These are phyloP conservation scores for Trichoderma erinaceum DNA, from an alignment of 495 filamentous ascomycete species.

Conservation along the genomic window DNA sequence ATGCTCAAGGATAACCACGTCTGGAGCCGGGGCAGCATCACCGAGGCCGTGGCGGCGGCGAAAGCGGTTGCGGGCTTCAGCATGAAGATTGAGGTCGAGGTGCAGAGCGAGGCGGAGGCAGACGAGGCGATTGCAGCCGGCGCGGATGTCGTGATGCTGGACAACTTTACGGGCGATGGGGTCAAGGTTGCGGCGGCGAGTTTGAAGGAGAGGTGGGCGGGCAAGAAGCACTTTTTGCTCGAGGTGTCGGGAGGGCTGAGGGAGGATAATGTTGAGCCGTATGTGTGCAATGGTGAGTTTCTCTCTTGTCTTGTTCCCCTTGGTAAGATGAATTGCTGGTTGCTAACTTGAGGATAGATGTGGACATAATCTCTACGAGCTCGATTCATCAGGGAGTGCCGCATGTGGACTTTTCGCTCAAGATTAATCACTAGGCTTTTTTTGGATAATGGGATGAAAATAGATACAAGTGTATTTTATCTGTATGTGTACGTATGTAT, in stretches of 20 bases:
- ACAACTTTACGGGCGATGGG: conserved; percentile 79
- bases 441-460: background rate
- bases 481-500: background rate
- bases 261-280: conserved; percentile 70
- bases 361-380: conserved; percentile 93
- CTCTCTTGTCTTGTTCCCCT: background rate
- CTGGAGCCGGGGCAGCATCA: conserved; percentile 80
- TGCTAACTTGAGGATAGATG: conserved; percentile 44
- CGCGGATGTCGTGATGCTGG: conserved; percentile 93
- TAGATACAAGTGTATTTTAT: background rate
- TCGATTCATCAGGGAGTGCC: conserved; percentile 92
- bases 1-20: conserved; percentile 99
- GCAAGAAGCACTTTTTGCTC: conserved; percentile 62
- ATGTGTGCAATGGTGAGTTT: conserved; percentile 64
- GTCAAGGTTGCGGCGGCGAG: conserved; percentile 62
- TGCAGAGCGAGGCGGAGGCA: conserved; percentile 77
- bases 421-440: conserved; percentile 55
- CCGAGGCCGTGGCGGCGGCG: conserved; percentile 73
- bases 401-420: conserved; percentile 93
- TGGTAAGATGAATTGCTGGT: conserved; percentile 14
- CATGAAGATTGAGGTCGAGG: conserved; percentile 94
- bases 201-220: conserved; percentile 71
- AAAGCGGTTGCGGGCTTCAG: conserved; percentile 81
- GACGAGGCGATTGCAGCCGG: conserved; percentile 86
- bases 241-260: conserved; percentile 91